phyloP scores from a whole-genome alignment of 306 rosid species.

The Lathyrus tuberosus region DNA sequence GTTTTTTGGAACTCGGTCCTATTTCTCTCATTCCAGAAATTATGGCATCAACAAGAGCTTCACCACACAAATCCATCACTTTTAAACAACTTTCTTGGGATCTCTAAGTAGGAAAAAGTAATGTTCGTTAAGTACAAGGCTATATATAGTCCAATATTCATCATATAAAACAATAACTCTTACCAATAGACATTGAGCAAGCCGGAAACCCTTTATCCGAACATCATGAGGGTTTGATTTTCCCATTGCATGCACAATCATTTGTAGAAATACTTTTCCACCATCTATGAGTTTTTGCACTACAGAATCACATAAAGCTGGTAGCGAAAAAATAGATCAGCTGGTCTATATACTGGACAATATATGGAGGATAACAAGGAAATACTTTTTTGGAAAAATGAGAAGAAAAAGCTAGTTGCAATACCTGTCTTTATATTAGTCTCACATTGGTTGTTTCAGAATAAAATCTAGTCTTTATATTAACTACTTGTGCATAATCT shows the following conservation, averaged over 20 bases:
- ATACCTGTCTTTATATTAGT: too few species aligned
- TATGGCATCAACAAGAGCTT: constrained; percentile 69
- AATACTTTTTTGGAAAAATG: neutral
- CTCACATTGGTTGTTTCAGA: too few species aligned
- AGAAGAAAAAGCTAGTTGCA: too few species aligned
- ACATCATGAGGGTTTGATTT: constrained; percentile 57
- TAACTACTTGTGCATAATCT: too few species aligned
- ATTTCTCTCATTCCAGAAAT: constrained; percentile 61
- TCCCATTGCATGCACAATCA: constrained; percentile 71
- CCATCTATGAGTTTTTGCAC: constrained; percentile 60
- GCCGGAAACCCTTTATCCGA: constrained; percentile 74
- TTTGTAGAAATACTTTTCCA: constrained; percentile 60
- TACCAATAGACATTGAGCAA: constrained; percentile 77
- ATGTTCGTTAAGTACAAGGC: constrained; percentile 31
- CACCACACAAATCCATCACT: constrained; percentile 59
- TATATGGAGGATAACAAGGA: constrained; percentile 14
- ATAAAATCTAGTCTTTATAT: too few species aligned
- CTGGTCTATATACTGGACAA: constrained; percentile 21
- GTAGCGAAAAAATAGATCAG: constrained; percentile 40
- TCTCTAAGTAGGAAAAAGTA: constrained; percentile 57
- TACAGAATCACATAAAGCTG: constrained; percentile 81
- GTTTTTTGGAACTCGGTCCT: constrained; percentile 45
- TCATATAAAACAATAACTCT: constrained; percentile 34
- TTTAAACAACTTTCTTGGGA: constrained; percentile 52
- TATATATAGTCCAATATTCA: constrained; percentile 14